Conservation (phyloP, 371 early-diverging fungal species). For the Spraguea lophii region DNA sequence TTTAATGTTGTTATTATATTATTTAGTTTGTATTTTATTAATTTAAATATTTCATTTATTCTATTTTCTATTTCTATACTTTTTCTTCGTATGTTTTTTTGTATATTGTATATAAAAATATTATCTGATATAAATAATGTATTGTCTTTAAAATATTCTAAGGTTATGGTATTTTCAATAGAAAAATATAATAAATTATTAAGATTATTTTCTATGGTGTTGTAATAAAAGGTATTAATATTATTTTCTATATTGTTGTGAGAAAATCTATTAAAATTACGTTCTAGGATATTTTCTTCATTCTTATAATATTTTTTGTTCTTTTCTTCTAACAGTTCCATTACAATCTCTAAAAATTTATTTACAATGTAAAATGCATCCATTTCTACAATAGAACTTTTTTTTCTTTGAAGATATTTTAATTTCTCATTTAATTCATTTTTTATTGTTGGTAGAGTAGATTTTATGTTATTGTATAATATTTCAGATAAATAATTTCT, state of each 20-base stretch:
- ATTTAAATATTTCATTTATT: background rate
- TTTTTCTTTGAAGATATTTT: background rate
- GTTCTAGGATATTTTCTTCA: background rate
- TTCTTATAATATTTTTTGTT: background rate
- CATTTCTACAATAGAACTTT: background rate
- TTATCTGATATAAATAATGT: slow-evolving; percentile 5
- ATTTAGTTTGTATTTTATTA: background rate
- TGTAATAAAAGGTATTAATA: background rate
- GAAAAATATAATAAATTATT: background rate
- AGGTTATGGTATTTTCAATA: background rate
- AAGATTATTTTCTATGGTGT: background rate
- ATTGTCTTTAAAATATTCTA: background rate
- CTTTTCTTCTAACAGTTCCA: background rate
- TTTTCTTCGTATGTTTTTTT: slow-evolving; percentile 1
- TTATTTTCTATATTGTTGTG: background rate
- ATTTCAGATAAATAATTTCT: slow-evolving; percentile 3
- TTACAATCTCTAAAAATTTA: background rate
- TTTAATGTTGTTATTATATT: background rate
- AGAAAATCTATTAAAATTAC: background rate
- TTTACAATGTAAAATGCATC: background rate
- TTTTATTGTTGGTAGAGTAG: slow-evolving; percentile 5
- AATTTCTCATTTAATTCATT: slow-evolving; percentile 2
- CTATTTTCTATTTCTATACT: background rate
- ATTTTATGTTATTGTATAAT: slow-evolving; percentile 5
- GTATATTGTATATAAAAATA: slow-evolving; percentile 1